Percentiles rank a stretch among this genome's conserved stretches.
Conservation (phyloP, 495 filamentous ascomycete species). For the Podospora bellae-mahoneyi region DNA sequence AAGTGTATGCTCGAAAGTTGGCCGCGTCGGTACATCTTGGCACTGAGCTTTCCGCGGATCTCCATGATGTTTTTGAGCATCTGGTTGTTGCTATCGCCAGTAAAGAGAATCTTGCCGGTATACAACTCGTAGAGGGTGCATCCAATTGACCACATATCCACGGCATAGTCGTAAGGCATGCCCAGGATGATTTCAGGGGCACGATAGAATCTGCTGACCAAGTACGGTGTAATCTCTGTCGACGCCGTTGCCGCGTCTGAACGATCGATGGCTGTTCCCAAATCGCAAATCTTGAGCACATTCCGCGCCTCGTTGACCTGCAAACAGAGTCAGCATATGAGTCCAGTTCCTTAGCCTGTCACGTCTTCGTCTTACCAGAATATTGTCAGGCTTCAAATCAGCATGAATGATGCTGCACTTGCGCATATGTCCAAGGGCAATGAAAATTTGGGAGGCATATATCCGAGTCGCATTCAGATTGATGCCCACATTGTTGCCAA, state of each 20-base stretch:
- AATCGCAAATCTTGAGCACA: slow-evolving; percentile 87
- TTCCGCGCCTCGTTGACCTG: slow-evolving; percentile 79
- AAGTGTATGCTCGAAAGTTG: slow-evolving; percentile 74
- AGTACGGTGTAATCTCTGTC: slow-evolving; percentile 89
- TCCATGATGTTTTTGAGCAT: slow-evolving; percentile 97
- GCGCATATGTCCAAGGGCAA: slow-evolving; percentile 77
- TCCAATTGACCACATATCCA: slow-evolving; percentile 96
- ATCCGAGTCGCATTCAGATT: slow-evolving; percentile 79
- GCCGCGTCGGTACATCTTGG: slow-evolving; percentile 78
- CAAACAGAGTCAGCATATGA: background rate
- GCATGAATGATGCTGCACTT: slow-evolving; percentile 92
- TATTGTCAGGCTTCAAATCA: slow-evolving; percentile 96
- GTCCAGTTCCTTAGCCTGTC: background rate
- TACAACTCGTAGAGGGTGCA: slow-evolving; percentile 96
- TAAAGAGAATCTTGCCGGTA: slow-evolving; percentile 96
- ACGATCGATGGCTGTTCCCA: slow-evolving; percentile 87
- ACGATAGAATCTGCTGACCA: slow-evolving; percentile 94
- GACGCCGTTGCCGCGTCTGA: slow-evolving; percentile 61
- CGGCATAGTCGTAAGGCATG: slow-evolving; percentile 88
- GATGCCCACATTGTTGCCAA: slow-evolving; percentile 88
- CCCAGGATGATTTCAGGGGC: slow-evolving; percentile 96
- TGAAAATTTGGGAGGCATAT: slow-evolving; percentile 93
- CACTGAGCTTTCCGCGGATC: slow-evolving; percentile 86
- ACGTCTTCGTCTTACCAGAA: slow-evolving; percentile 53
- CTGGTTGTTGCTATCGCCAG: slow-evolving; percentile 92